A percentile compares a stretch with the other conserved stretches of the same genome.
phyloP scores from a whole-genome alignment of 768 basidiomycete species.

The Ramaria sp. region DNA sequence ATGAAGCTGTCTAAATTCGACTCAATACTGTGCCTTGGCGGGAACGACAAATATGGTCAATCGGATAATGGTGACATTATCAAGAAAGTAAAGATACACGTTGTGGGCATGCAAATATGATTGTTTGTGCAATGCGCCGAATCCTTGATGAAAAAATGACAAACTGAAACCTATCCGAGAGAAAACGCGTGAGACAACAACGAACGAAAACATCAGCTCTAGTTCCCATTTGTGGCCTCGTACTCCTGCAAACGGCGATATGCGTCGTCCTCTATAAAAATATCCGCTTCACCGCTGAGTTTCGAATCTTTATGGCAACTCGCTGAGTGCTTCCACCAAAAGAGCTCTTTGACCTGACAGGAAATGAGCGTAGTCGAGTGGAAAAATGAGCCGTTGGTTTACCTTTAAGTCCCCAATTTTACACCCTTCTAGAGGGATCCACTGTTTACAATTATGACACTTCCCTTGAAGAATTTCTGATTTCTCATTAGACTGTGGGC shows the following conservation, averaged over 20 bases:
- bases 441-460: constrained; percentile 68
- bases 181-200: not conserved
- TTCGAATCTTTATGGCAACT: constrained; percentile 54
- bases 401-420: constrained; percentile 71
- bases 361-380: not conserved
- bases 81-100: too few species aligned
- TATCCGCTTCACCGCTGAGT: constrained; percentile 44
- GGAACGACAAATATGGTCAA: too few species aligned
- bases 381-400: not conserved
- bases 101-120: too few species aligned
- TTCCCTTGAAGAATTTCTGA: constrained; percentile 51
- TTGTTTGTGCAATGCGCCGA: too few species aligned
- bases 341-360: constrained; percentile 55
- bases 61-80: too few species aligned
- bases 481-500: constrained; percentile 45
- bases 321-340: constrained; percentile 84
- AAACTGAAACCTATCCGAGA: not conserved
- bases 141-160: not conserved
- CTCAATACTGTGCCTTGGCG: too few species aligned
- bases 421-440: constrained; percentile 62
- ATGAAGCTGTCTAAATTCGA: too few species aligned
- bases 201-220: not conserved
- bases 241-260: constrained; percentile 4
- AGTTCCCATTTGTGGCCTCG: not conserved
- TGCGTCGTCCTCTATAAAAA: constrained; percentile 41